Percentiles rank a stretch among this genome's conserved stretches.
These are phyloP conservation scores for Trichosporon inkin DNA, from an alignment of 1,284 basidiomycete genomes.

Conservation along the genomic window DNA sequence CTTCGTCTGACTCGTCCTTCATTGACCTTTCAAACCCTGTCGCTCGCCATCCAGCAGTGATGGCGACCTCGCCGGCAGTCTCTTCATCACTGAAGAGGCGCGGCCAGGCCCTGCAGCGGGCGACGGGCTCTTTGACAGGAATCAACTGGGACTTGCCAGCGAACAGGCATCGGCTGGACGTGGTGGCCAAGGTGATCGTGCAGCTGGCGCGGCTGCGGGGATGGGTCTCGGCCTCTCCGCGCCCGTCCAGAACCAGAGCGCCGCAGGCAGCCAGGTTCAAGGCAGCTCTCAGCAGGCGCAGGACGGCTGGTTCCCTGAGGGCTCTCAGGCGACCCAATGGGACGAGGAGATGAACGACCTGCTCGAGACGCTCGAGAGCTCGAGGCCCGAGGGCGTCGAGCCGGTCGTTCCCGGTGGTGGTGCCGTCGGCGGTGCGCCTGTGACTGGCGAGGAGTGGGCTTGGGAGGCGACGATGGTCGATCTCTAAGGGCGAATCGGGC, in stretches of 20 bases:
- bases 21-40: slow-evolving; percentile 33
- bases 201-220: slow-evolving; percentile 40
- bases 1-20: slow-evolving; percentile 20
- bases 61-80: slow-evolving; percentile 38
- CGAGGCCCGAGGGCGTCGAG: slow-evolving; percentile 15
- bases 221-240: slow-evolving; percentile 26
- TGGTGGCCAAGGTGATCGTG: slow-evolving; percentile 41
- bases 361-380: slow-evolving; percentile 26
- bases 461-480: slow-evolving; percentile 26
- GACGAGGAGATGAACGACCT: slow-evolving; percentile 30
- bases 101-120: slow-evolving; percentile 49
- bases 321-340: slow-evolving; percentile 23
- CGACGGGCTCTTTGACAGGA: slow-evolving; percentile 38
- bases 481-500: slow-evolving; percentile 6
- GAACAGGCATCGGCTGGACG: slow-evolving; percentile 29
- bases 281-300: slow-evolving; percentile 10
- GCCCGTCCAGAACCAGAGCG: slow-evolving; percentile 14
- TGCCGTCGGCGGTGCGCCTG: slow-evolving; percentile 7
- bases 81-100: slow-evolving; percentile 23
- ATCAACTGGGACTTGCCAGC: slow-evolving; percentile 30
- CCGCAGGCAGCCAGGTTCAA: background rate
- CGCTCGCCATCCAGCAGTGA: slow-evolving; percentile 49
- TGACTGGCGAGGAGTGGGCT: slow-evolving; percentile 21
- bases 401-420: slow-evolving; percentile 15
- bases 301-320: slow-evolving; percentile 24